Base-by-base conservation (phyloP, 345 rosid species). In the Abelmoschus esculentus region DNA sequence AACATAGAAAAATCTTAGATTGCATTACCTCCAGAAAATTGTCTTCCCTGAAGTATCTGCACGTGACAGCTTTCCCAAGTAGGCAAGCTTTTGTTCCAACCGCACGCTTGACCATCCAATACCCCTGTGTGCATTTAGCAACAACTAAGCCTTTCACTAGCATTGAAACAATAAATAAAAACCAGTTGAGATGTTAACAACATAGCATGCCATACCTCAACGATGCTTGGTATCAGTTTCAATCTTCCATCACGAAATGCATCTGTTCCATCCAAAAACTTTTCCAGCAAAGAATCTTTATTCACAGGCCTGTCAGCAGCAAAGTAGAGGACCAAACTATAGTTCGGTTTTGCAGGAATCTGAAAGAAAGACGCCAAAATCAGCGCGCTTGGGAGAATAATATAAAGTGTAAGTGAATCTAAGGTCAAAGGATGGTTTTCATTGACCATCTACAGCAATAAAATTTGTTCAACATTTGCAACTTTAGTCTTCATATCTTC, bases 61-160 rank as follows among this genome's bases (percentile, higher is more conserved):
- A 95, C 53, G 99, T 88, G 63, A 95, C 98, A 74, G 99, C 99
- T 82, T 95, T 95, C 56, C 99, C 99, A 64, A 95, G 83, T 42
- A 95, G 75, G 81, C 99, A 95, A 53, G 96, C 99, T 83, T 95
- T 95, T 59, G 97, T 86, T 76, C 98, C 99, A 74, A 95, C 99
- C 0, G 99, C 96, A 49, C 99, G 96, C 85, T 95, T 95, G 77
- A 95, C 99, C 97, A 95, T 95, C 99, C 99, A 95, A 56, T 95
- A 91, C 66, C 99, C 99, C 99, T 93, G 82, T 53, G 73, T 53
- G 70, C 50, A 46, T 55, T 71, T 69, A 8, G 40, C 61, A 74
- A 70, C 55, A 19, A 15, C 67, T 57, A 12, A 49, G 50, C 59
- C 19, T 15, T 59, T 18, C 66, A 14, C 17, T 40, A 52, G 14